Evolutionary conservation across 768 basidiomycete genomes (phyloP), one percentile per base, ranked within the genome.

Genomic region (Collybia sordida): DNA sequence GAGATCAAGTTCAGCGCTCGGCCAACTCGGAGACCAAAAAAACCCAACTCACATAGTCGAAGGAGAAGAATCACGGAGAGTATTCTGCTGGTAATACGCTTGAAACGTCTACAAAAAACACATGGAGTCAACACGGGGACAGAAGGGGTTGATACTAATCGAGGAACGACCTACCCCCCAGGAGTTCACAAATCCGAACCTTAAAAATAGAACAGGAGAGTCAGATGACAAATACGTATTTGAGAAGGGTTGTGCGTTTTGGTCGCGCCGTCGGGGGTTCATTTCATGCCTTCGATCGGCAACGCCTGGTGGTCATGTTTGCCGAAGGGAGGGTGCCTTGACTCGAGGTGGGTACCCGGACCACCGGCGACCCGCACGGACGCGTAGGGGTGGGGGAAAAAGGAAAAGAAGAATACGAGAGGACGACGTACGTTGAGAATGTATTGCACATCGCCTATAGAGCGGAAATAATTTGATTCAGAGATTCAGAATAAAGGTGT

Each of bases 131-230:
- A 14, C 12, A 45, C 11, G 24, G n/a, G 23, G 18, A 17, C 17
- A 8, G 19, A 17, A 14, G 6, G 17, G 23, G 21, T 35, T 34
- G 27, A 47, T 12, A 18, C 23, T 23, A 18, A 5, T 2, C 6
- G 3, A 6, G 17, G 45, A 7, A 72, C n/a, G n/a, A n/a, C 80
- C 66, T 58, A 85, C 88, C 42, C 88, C 87, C 85, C 86, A 88
- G 0, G 84, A 78, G 56, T 87, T 89, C 3, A 87, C 80, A 52
- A 82, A 83, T 21, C 88, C 88, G 63, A 88, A 83, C 28, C 75
- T 78, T 52, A 27, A 28, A 42, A 56, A 31, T 22, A 38, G 36
- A 11, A n/a, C 50, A 53, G 25, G 4, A 4, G 31, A 31, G 6
- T 17, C 17, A 34, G 21, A 34, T 45, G 11, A 19, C 18, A 2